phyloP scores from a whole-genome alignment of 2,329 filamentous ascomycete species.

The Hysterium pulicare region DNA sequence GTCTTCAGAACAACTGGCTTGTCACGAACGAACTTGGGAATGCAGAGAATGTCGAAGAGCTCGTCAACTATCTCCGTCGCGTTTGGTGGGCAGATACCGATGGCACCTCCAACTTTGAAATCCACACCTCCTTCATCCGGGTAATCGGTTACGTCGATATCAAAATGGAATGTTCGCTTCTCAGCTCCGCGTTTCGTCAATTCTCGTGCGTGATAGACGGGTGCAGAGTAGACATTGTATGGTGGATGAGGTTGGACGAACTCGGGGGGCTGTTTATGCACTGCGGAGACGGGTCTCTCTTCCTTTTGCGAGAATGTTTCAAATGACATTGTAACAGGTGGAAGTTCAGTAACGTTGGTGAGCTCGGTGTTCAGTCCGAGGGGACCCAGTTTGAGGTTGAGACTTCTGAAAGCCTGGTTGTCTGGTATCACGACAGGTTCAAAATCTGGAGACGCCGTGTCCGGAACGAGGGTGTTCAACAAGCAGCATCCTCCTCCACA shows the following conservation, averaged over 20 bases:
- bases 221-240: slow-evolving; percentile 87
- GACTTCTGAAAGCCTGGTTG: slow-evolving; percentile 78
- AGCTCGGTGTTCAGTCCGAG: slow-evolving; percentile 69
- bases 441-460: slow-evolving; percentile 42
- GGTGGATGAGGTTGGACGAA: slow-evolving; percentile 95
- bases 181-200: slow-evolving; percentile 84
- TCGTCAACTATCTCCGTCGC: slow-evolving; percentile 73
- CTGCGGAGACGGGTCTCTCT: slow-evolving; percentile 39
- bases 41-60: slow-evolving; percentile 74
- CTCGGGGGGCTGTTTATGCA: slow-evolving; percentile 66
- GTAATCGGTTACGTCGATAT: slow-evolving; percentile 94
- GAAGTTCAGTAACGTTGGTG: slow-evolving; percentile 67
- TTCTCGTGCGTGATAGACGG: slow-evolving; percentile 78
- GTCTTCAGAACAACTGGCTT: slow-evolving; percentile 80
- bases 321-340: slow-evolving; percentile 71
- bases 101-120: slow-evolving; percentile 94
- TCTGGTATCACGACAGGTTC: slow-evolving; percentile 60
- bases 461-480: slow-evolving; percentile 52
- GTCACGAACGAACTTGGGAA: slow-evolving; percentile 79
- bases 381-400: slow-evolving; percentile 71
- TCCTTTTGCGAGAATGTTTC: slow-evolving; percentile 52
- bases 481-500: slow-evolving; percentile 65
- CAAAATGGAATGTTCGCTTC: slow-evolving; percentile 97
- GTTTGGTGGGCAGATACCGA: slow-evolving; percentile 90
- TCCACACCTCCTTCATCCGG: slow-evolving; percentile 79